Evolutionary conservation across 768 basidiomycete species (phyloP).

Genomic region (Harrya chromipes): DNA sequence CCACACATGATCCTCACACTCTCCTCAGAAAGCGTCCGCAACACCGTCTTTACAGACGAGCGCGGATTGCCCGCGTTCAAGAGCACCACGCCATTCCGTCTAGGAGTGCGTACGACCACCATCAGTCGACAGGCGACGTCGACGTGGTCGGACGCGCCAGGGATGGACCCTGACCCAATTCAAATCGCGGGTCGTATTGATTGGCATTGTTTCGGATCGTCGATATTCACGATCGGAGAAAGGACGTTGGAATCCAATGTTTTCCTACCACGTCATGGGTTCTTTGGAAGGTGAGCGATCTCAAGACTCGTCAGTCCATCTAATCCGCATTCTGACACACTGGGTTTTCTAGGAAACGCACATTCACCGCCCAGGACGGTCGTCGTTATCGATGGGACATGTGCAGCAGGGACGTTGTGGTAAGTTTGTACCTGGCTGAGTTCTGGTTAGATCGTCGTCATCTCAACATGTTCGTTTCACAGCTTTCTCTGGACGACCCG

Average conservation of each 20-base stretch:
- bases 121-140: conserved; percentile 8
- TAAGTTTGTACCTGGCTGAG: neutral
- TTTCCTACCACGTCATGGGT: conserved; percentile 22
- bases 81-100: conserved; percentile 22
- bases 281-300: conserved; percentile 12
- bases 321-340: no score
- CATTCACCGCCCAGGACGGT: conserved; percentile 33
- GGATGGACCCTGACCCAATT: conserved; percentile 18
- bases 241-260: conserved; percentile 21
- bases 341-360: conserved; percentile 15
- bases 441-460: neutral
- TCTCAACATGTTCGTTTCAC: neutral
- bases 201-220: conserved; percentile 29
- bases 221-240: conserved; percentile 30
- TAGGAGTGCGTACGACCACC: conserved; percentile 18
- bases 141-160: neutral
- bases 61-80: conserved; percentile 25
- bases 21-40: conserved; percentile 23
- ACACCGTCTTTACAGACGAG: conserved; percentile 29
- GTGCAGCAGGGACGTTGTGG: conserved; percentile 4
- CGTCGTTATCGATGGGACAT: conserved; percentile 33
- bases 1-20: conserved; percentile 25
- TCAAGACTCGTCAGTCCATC: no score
- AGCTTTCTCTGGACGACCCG: conserved; percentile 22
- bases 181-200: conserved; percentile 32